Evolutionary conservation across 2,329 filamentous ascomycete genomes (phyloP).

Genomic region (Sporothrix brasiliensis): DNA sequence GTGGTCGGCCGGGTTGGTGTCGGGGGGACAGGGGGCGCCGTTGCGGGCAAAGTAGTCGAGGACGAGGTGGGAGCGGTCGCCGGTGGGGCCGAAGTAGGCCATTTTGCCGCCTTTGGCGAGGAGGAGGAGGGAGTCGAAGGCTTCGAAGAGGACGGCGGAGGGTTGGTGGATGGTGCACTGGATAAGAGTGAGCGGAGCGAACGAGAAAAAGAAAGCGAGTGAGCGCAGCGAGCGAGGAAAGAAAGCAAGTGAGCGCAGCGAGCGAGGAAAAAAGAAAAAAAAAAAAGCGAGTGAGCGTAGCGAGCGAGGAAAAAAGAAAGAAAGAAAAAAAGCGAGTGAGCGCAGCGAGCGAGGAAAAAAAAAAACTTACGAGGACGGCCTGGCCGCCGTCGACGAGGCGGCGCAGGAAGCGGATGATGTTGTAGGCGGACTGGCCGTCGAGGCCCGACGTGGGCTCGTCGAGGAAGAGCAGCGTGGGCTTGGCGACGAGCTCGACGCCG

Average conservation of each 20-base stretch:
- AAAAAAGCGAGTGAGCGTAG: not conserved
- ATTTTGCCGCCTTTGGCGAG: constrained; percentile 33
- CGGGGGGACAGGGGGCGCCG: constrained; percentile 63
- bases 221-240: not conserved
- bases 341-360: not conserved
- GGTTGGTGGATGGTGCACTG: constrained; percentile 70
- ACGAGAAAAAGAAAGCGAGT: not conserved
- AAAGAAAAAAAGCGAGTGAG: too few relatives aligned
- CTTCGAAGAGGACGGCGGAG: constrained; percentile 65
- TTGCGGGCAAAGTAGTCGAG: constrained; percentile 67
- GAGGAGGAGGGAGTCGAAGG: constrained; percentile 52
- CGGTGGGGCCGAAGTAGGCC: constrained; percentile 49
- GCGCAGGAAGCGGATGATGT: constrained; percentile 65
- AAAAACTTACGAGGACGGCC: constrained; percentile 54
- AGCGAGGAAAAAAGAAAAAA: not conserved
- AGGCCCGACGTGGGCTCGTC: constrained; percentile 67
- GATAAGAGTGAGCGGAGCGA: not conserved
- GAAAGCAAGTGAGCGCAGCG: not conserved
- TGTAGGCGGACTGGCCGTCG: constrained; percentile 69
- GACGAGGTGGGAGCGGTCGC: constrained; percentile 64
- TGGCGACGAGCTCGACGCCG: constrained; percentile 63
- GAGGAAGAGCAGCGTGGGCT: constrained; percentile 62
- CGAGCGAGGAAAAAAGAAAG: not conserved
- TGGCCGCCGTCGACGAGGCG: constrained; percentile 69
- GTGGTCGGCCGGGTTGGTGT: constrained; percentile 74